Conservation (phyloP, 148 eudicot species). For the Nyssa sinensis region DNA sequence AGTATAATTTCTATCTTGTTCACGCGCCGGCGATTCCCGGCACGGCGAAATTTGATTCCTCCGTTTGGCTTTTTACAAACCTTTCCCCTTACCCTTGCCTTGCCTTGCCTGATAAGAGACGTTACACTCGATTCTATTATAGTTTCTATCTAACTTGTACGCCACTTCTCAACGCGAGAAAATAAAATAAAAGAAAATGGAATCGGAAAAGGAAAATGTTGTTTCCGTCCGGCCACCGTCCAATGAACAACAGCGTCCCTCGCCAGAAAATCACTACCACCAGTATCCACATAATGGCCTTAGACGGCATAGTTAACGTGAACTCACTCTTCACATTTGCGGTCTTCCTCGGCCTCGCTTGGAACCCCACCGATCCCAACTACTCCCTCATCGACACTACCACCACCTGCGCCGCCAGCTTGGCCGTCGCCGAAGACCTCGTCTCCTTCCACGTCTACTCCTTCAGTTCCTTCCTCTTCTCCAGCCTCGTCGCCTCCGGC, state of each 20-base stretch:
- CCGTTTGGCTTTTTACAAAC: neutral
- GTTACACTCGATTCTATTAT: neutral
- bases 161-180: conserved; percentile 6
- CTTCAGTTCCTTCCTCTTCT: conserved; percentile 51
- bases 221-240: neutral
- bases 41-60: conserved; percentile 49
- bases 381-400: conserved; percentile 30
- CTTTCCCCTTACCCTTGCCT: too few relatives aligned
- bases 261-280: conserved; percentile 20
- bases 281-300: conserved; percentile 42
- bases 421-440: conserved; percentile 24
- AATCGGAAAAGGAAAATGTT: neutral
- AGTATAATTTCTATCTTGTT: too few relatives aligned
- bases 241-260: neutral
- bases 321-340: conserved; percentile 54
- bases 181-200: neutral
- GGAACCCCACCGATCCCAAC: conserved; percentile 33
- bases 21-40: conserved; percentile 99
- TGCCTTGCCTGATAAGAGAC: neutral
- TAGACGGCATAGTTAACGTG: conserved; percentile 43
- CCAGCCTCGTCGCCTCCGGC: conserved; percentile 43
- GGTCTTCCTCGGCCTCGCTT: conserved; percentile 39
- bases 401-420: conserved; percentile 19
- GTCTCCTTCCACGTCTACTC: conserved; percentile 47
- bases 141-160: conserved; percentile 3